Conservation (phyloP, 768 basidiomycete genomes). For the Cystofilobasidium bisporidii region DNA sequence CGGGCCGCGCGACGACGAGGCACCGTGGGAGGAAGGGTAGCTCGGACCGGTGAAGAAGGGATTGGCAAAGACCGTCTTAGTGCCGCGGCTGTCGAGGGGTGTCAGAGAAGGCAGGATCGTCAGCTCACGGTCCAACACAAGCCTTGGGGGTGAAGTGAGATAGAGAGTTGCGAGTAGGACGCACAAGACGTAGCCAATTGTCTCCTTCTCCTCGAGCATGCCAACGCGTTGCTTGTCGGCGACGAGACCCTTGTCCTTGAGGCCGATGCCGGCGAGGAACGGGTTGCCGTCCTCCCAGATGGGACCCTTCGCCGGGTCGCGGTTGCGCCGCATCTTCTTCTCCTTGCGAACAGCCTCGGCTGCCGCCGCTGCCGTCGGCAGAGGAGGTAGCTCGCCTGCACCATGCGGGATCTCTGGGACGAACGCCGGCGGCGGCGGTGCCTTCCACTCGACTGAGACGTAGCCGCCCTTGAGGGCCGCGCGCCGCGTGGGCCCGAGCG, state of each 20-base stretch:
- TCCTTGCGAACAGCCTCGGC: background rate
- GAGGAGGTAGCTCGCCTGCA: background rate
- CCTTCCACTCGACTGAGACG: conserved; percentile 5
- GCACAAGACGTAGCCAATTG: conserved; percentile 19
- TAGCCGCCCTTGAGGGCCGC: conserved; percentile 10
- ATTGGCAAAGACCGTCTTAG: conserved; percentile 18
- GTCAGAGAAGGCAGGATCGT: background rate
- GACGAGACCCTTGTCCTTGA: conserved; percentile 8
- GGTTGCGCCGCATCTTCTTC: background rate
- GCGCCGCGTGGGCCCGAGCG: conserved; percentile 17
- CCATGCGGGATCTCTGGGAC: background rate
- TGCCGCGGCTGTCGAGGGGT: conserved; percentile 9
- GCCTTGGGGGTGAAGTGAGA: background rate
- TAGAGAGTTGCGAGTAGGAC: background rate
- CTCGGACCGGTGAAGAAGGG: conserved; percentile 9
- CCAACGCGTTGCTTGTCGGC: conserved; percentile 10
- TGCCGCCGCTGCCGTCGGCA: background rate
- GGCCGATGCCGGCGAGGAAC: conserved; percentile 16
- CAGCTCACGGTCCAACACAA: background rate
- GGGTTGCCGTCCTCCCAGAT: conserved; percentile 16
- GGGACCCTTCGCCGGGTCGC: conserved; percentile 4
- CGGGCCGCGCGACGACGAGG: background rate
- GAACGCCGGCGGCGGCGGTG: background rate
- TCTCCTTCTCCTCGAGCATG: conserved; percentile 19
- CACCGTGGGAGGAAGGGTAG: background rate